phyloP scores from a whole-genome alignment of 1,284 basidiomycete genomes.

The Erythrobasidium hasegawianum region DNA sequence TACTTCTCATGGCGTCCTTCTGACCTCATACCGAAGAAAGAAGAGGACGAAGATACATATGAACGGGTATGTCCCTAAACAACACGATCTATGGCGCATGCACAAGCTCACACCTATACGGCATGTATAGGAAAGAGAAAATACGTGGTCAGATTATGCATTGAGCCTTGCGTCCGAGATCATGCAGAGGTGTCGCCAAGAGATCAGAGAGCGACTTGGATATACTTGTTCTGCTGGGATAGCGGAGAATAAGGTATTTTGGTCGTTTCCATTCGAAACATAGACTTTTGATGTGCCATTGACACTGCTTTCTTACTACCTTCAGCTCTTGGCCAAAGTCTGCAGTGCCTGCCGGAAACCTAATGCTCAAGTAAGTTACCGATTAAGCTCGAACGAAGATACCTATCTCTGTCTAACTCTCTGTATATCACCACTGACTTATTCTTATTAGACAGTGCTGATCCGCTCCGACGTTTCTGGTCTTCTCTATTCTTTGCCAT shows the following conservation, averaged over 20 bases:
- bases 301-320: slow-evolving; percentile 16
- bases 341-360: slow-evolving; percentile 86
- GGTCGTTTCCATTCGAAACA: too few species aligned
- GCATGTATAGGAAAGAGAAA: too few species aligned
- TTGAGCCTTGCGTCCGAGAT: slow-evolving; percentile 82
- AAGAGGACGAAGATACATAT: slow-evolving; percentile 46
- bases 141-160: slow-evolving; percentile 84
- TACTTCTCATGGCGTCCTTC: slow-evolving; percentile 60
- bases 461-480: slow-evolving; percentile 73
- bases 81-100: too few species aligned
- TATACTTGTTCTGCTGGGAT: slow-evolving; percentile 97
- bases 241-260: slow-evolving; percentile 80
- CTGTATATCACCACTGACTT: too few species aligned
- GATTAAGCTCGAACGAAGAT: too few species aligned
- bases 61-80: too few species aligned
- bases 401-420: background rate
- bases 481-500: slow-evolving; percentile 73
- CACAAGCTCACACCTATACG: too few species aligned
- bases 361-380: slow-evolving; percentile 58
- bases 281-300: too few species aligned
- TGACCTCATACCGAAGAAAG: slow-evolving; percentile 56
- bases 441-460: slow-evolving; percentile 72
- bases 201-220: slow-evolving; percentile 68
- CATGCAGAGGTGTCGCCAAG: slow-evolving; percentile 66
- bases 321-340: slow-evolving; percentile 56